Percentiles rank a stretch among this genome's conserved stretches.
Conservation (phyloP, 225 moss, liverwort and hornwort species). For the Antitrichia curtipendula region DNA sequence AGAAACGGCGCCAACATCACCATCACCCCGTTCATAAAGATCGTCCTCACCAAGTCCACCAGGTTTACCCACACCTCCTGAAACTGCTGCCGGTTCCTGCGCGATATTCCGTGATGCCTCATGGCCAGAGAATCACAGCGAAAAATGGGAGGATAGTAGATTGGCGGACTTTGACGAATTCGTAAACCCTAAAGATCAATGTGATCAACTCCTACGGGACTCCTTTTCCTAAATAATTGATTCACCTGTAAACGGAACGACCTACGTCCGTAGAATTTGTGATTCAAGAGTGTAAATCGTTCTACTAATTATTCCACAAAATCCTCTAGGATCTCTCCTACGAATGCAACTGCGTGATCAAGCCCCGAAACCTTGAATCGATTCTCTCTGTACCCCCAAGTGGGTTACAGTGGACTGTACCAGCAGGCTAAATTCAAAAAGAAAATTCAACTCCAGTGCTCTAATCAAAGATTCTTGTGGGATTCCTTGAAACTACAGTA, state of each 20-base stretch:
- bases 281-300: not conserved
- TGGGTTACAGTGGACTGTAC: not conserved
- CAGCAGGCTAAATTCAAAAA: not conserved
- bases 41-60: conserved; percentile 2
- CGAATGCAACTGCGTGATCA: not conserved
- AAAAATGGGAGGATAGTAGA: not conserved
- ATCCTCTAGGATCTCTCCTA: not conserved
- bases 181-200: not conserved
- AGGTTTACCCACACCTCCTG: conserved; percentile 1
- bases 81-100: conserved; percentile 16
- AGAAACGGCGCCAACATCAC: conserved; percentile 17
- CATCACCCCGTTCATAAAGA: conserved; percentile 25
- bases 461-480: not conserved
- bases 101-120: not conserved
- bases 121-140: not conserved
- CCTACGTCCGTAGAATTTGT: no score
- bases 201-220: not conserved
- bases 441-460: not conserved
- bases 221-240: not conserved
- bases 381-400: not conserved
- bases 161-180: not conserved
- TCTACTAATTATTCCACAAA: not conserved
- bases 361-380: not conserved
- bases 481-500: not conserved
- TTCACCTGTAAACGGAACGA: not conserved